phyloP scores from a whole-genome alignment of 2,329 filamentous ascomycete genomes.

The Colletotrichum abscissum region DNA sequence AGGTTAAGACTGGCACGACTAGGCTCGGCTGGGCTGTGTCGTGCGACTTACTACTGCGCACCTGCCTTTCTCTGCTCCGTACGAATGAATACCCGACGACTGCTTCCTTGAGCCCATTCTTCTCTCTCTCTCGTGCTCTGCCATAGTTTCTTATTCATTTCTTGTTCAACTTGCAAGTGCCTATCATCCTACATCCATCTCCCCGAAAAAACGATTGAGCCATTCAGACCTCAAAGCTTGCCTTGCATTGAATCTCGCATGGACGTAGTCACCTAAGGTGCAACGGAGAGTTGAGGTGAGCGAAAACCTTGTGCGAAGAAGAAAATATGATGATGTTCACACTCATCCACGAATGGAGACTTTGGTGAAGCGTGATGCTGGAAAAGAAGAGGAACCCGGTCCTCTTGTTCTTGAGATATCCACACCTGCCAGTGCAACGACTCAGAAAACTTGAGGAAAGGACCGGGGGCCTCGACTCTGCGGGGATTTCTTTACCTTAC shows the following conservation, averaged over 20 bases:
- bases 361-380: not conserved
- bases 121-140: not conserved
- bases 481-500: not conserved
- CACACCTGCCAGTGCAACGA: not conserved
- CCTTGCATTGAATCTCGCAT: not conserved
- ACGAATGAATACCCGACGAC: not conserved
- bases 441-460: not conserved
- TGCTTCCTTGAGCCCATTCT: not conserved
- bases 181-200: not conserved
- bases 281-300: slow-evolving; percentile 19
- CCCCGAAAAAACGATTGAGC: not conserved
- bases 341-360: not conserved
- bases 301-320: slow-evolving; percentile 11
- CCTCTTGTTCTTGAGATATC: not conserved
- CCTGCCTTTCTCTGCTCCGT: not conserved
- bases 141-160: not conserved
- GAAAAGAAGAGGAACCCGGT: not conserved
- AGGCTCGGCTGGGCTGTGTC: slow-evolving; percentile 3
- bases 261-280: not conserved
- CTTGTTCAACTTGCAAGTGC: not conserved
- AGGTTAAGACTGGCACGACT: not conserved
- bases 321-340: slow-evolving; percentile 2
- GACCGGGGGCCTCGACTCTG: not conserved
- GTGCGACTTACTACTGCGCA: not conserved
- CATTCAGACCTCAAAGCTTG: not conserved